Evolutionary conservation across 306 rosid species (phyloP), one percentile per base, ranked within the genome.

Genomic region (Cercis canadensis): DNA sequence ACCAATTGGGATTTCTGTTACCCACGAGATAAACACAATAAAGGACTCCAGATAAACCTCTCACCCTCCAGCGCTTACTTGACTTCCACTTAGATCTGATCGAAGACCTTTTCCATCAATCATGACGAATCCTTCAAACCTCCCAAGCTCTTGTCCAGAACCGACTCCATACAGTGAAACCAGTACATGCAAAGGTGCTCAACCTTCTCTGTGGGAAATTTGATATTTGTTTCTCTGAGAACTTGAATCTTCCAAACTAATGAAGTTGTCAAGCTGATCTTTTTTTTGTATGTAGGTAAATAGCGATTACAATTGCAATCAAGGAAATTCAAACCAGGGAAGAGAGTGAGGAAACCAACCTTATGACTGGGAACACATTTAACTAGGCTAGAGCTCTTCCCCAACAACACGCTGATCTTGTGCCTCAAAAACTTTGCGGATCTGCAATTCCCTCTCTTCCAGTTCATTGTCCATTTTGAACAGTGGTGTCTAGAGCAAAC

Each of bases 351-450:
- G n/a, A n/a, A n/a, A n/a, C n/a, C n/a, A n/a, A n/a, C n/a, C n/a
- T n/a, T n/a, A n/a, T n/a, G n/a, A n/a, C n/a, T n/a, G n/a, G n/a
- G n/a, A n/a, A n/a, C n/a, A n/a, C n/a, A n/a, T n/a, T n/a, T n/a
- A n/a, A n/a, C n/a, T n/a, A n/a, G n/a, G n/a, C n/a, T n/a, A n/a
- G n/a, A n/a, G n/a, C n/a, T n/a, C n/a, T n/a, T n/a, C n/a, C n/a
- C n/a, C n/a, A n/a, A n/a, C n/a, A n/a, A n/a, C 90, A 60, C 90
- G 83, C 74, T 86, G 90, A 75, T 86, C 90, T 72, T 81, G 88
- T 3, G 81, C 83, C 40, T 86, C 90, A 67, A 86, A 86, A 21
- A 88, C 88, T 81, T 75, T 86, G 47, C 90, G 82, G 40, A 86
- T 81, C 50, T 72, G 88, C 7, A 86, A 83, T 57, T 83, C 90